phyloP scores from a whole-genome alignment of 2,329 filamentous ascomycete genomes.

The Trichoderma hamatum region DNA sequence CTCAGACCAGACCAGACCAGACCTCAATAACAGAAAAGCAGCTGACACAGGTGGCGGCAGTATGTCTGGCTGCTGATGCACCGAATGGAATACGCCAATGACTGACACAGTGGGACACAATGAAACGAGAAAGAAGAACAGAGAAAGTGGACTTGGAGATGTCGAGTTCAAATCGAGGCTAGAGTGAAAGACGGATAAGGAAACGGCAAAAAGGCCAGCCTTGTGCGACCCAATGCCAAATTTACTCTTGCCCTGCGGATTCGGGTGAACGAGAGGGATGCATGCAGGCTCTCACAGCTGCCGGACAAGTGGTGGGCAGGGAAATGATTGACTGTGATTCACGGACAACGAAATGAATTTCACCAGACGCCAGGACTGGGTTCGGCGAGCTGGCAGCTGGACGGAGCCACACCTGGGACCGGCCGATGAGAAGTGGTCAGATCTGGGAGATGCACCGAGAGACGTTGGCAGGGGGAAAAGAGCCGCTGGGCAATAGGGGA shows the following conservation, averaged over 20 bases:
- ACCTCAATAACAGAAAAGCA: neutral
- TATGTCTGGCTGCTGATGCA: conserved; percentile 5
- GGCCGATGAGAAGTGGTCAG: conserved; percentile 6
- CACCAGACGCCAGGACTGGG: neutral
- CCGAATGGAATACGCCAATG: neutral
- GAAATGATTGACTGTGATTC: conserved; percentile 18
- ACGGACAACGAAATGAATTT: neutral
- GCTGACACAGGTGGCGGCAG: neutral
- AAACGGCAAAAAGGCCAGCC: conserved; percentile 7
- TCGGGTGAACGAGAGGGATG: conserved; percentile 9
- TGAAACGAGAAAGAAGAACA: neutral
- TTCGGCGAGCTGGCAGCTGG: conserved; percentile 1
- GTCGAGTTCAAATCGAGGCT: neutral
- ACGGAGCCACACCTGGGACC: neutral
- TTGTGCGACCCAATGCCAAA: conserved; percentile 14
- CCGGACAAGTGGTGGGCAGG: conserved; percentile 10
- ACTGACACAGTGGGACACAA: conserved; percentile 2
- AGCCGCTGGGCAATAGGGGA: neutral
- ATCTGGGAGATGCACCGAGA: neutral
- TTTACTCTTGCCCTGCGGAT: conserved; percentile 5
- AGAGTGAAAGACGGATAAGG: neutral
- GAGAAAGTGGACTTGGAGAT: neutral
- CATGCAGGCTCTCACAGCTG: conserved; percentile 18
- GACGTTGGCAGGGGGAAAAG: neutral
- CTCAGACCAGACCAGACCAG: neutral